Conservation (phyloP, 768 basidiomycete genomes). For the Boletus subcaerulescens region DNA sequence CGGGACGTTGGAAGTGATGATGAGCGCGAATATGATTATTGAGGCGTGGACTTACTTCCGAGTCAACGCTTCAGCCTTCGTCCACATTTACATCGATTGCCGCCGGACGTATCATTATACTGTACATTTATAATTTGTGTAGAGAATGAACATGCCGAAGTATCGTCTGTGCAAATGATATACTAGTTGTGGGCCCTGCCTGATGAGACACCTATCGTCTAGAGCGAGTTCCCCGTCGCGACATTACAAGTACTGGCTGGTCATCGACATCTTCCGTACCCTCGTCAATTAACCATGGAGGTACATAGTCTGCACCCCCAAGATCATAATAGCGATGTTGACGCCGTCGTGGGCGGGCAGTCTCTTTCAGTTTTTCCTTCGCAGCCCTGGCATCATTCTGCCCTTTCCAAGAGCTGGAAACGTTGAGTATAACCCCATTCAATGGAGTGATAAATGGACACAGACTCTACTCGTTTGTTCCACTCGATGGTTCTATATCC, state of each 20-base stretch:
- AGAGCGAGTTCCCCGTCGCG: constrained; percentile 18
- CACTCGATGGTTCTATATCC: constrained; percentile 52
- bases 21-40: constrained; percentile 26
- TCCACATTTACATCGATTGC: neutral
- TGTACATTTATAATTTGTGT: neutral
- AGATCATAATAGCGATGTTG: constrained; percentile 14
- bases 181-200: neutral
- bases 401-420: constrained; percentile 30
- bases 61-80: neutral
- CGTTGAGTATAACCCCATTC: neutral
- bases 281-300: constrained; percentile 6
- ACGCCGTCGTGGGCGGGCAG: constrained; percentile 9
- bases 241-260: neutral
- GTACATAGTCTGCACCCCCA: constrained; percentile 4
- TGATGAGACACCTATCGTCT: constrained; percentile 9
- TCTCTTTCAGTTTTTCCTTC: constrained; percentile 19
- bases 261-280: neutral
- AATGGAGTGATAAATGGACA: constrained; percentile 2
- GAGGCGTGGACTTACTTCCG: neutral
- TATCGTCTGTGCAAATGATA: neutral
- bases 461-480: constrained; percentile 53
- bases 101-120: neutral
- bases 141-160: neutral
- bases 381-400: constrained; percentile 9
- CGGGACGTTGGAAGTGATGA: constrained; percentile 24